A percentile compares a stretch with the other conserved stretches of the same genome.
Conservation (phyloP, 495 filamentous ascomycete species). For the Xylaria cubensis region DNA sequence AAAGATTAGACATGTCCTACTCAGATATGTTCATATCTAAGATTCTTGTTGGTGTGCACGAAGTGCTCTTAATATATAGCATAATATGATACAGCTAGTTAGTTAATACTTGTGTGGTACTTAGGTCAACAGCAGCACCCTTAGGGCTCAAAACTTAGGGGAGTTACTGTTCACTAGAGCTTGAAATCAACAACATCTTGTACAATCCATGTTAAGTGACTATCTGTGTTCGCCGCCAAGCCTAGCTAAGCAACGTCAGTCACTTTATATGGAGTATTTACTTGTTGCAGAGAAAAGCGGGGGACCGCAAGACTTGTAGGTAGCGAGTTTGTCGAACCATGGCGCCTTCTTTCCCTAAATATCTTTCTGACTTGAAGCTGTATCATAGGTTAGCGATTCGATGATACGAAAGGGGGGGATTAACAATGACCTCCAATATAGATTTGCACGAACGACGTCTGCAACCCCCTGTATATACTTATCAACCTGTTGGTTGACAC, state of each 20-base stretch:
- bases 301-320: not conserved
- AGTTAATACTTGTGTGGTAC: not conserved
- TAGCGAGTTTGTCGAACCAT: conserved; percentile 8
- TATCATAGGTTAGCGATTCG: not conserved
- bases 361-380: conserved; percentile 17
- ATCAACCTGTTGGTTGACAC: conserved; percentile 40
- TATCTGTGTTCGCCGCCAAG: not conserved
- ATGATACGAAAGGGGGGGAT: not conserved
- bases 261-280: not conserved
- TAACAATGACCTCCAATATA: conserved; percentile 45
- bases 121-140: not conserved
- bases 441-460: conserved; percentile 41
- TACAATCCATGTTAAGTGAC: not conserved
- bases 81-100: not conserved
- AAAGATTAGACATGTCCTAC: too few species aligned
- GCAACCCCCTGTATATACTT: conserved; percentile 44
- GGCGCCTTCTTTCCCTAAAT: conserved; percentile 7
- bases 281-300: not conserved
- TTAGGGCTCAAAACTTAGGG: not conserved
- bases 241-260: not conserved
- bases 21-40: too few species aligned
- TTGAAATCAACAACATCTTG: not conserved
- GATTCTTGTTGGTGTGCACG: not conserved
- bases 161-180: not conserved
- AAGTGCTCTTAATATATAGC: not conserved